Conservation (phyloP, 2,329 filamentous ascomycete genomes). For the Atkinsonella texensis region DNA sequence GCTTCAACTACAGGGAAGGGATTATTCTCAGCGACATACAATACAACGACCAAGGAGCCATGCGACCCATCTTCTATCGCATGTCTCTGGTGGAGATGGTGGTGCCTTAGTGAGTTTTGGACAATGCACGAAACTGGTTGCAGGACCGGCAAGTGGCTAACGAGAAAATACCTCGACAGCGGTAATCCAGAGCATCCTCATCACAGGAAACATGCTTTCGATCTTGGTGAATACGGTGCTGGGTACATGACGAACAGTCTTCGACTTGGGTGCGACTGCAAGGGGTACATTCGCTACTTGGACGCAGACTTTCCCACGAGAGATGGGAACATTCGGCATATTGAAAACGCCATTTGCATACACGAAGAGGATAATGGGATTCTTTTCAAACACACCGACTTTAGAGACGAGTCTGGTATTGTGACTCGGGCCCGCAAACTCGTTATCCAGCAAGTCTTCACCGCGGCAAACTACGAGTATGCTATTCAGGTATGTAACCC, state of each 20-base stretch:
- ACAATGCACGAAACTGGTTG: background rate
- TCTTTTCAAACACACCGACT: conserved; percentile 89
- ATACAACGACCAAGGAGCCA: conserved; percentile 71
- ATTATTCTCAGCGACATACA: conserved; percentile 84
- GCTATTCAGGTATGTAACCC: conserved; percentile 27
- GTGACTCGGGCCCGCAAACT: conserved; percentile 49
- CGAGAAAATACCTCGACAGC: conserved; percentile 12
- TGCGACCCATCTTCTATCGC: conserved; percentile 75
- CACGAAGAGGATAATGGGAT: conserved; percentile 91
- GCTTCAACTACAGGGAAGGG: conserved; percentile 42
- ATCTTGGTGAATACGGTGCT: conserved; percentile 69
- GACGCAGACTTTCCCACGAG: conserved; percentile 76
- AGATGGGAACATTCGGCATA: conserved; percentile 60
- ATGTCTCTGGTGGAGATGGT: conserved; percentile 90
- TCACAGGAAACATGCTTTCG: conserved; percentile 71
- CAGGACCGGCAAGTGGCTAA: background rate
- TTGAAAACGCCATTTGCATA: conserved; percentile 92
- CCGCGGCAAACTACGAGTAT: conserved; percentile 93
- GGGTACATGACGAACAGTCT: conserved; percentile 78
- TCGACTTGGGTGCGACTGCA: conserved; percentile 71
- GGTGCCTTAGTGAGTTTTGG: conserved; percentile 53
- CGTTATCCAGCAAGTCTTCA: conserved; percentile 84
- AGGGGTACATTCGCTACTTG: conserved; percentile 83
- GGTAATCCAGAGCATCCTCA: conserved; percentile 71
- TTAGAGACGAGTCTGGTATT: conserved; percentile 77